Evolutionary conservation across 768 basidiomycete genomes (phyloP).

Genomic region (Auricularia cornea): DNA sequence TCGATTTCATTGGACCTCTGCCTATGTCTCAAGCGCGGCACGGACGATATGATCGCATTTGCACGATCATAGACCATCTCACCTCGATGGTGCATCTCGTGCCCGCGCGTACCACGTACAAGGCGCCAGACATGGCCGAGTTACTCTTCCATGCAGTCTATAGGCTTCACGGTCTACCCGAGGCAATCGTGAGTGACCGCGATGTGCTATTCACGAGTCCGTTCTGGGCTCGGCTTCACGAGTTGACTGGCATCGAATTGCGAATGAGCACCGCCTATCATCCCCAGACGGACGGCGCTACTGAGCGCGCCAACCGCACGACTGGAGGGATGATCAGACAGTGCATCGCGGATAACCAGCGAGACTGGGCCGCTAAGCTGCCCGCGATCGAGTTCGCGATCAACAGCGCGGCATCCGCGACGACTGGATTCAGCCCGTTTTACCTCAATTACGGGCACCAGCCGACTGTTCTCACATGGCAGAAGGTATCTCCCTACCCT

Average conservation of each 20-base stretch:
- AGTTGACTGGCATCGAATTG: constrained; percentile 19
- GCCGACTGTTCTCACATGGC: constrained; percentile 26
- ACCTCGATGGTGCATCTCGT: constrained; percentile 21
- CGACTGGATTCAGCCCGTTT: constrained; percentile 31
- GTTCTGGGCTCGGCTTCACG: constrained; percentile 22
- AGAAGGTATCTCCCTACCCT: background rate
- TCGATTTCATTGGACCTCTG: constrained; percentile 20
- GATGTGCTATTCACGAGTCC: constrained; percentile 25
- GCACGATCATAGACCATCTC: constrained; percentile 16
- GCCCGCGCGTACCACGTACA: constrained; percentile 21
- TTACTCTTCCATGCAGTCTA: constrained; percentile 28
- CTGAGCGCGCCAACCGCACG: constrained; percentile 15
- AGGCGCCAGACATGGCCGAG: constrained; percentile 26
- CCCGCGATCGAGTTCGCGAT: constrained; percentile 31
- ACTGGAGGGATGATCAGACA: constrained; percentile 1
- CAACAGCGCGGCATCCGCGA: constrained; percentile 25
- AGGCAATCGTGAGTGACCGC: constrained; percentile 22
- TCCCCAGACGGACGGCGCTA: constrained; percentile 28
- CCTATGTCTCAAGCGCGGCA: constrained; percentile 16
- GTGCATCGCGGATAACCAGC: constrained; percentile 11
- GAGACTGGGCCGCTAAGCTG: constrained; percentile 22
- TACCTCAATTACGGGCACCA: constrained; percentile 26
- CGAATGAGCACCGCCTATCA: constrained; percentile 29
- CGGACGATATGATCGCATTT: constrained; percentile 17
- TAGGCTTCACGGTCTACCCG: constrained; percentile 27